Evolutionary conservation across 192 early-diverging fungal species (phyloP).

Genomic region (Radiomyces spectabilis): DNA sequence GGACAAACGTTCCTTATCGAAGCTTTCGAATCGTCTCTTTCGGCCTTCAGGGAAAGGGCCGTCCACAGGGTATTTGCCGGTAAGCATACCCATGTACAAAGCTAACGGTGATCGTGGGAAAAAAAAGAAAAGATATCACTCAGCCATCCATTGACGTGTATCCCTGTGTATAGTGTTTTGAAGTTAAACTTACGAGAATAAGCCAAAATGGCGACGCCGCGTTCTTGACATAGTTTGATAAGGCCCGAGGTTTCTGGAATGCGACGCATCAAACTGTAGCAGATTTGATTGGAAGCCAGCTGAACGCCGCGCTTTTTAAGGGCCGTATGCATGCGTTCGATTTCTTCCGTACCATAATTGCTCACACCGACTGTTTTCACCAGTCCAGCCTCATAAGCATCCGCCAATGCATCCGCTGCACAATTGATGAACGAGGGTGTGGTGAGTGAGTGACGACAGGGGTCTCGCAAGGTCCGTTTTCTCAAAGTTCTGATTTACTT

Average conservation of each 20-base stretch:
- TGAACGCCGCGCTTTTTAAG: conserved; percentile 34
- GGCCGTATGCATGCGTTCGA: conserved; percentile 32
- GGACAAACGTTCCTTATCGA: neutral
- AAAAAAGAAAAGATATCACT: neutral
- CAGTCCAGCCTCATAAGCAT: conserved; percentile 34
- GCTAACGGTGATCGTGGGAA: neutral
- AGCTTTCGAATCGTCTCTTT: neutral
- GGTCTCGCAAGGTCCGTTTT: no score
- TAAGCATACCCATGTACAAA: conserved; percentile 12
- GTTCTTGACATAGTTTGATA: conserved; percentile 61
- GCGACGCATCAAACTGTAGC: conserved; percentile 46
- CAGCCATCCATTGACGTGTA: neutral
- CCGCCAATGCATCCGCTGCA: conserved; percentile 38
- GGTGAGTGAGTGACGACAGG: no score
- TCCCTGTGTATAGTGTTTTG: neutral
- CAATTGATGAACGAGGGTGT: no score
- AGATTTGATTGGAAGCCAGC: conserved; percentile 40
- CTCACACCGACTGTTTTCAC: conserved; percentile 43
- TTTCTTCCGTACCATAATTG: conserved; percentile 36
- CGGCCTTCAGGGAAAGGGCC: conserved; percentile 3
- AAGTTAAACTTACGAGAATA: conserved; percentile 48
- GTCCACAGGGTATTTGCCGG: conserved; percentile 2
- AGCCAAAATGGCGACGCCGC: conserved; percentile 65
- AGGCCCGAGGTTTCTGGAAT: conserved; percentile 62
- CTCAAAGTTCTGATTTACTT: conserved; percentile 1